A percentile compares a stretch with the other conserved stretches of the same genome.
phyloP scores from a whole-genome alignment of 2,329 filamentous ascomycete species.

The Polychaeton citri region DNA sequence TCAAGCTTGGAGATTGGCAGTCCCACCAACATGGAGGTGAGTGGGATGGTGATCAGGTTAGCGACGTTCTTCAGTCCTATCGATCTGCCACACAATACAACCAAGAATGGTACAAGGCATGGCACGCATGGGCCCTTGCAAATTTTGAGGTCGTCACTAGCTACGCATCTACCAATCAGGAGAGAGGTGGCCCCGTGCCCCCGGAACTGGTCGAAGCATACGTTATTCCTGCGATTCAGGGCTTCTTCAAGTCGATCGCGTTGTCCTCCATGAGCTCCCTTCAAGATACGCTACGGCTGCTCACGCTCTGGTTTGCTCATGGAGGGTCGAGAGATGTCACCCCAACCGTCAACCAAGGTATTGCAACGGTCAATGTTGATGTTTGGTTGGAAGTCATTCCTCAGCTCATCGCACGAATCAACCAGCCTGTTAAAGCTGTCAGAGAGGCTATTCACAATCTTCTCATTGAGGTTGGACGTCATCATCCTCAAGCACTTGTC shows the following conservation, averaged over 20 bases:
- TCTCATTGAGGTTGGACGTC: slow-evolving; percentile 80
- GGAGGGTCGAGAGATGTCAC: slow-evolving; percentile 83
- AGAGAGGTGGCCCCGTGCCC: slow-evolving; percentile 30
- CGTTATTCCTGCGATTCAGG: slow-evolving; percentile 85
- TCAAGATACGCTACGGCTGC: slow-evolving; percentile 81
- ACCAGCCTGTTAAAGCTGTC: slow-evolving; percentile 81
- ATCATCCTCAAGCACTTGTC: slow-evolving; percentile 89
- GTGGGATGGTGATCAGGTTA: slow-evolving; percentile 76
- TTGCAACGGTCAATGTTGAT: slow-evolving; percentile 83
- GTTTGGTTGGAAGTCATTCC: slow-evolving; percentile 98
- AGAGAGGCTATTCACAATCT: slow-evolving; percentile 85
- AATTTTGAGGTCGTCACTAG: slow-evolving; percentile 97
- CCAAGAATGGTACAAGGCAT: slow-evolving; percentile 94
- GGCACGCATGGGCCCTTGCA: slow-evolving; percentile 95
- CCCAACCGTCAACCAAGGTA: slow-evolving; percentile 75
- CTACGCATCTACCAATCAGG: slow-evolving; percentile 34
- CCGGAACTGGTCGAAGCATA: slow-evolving; percentile 65
- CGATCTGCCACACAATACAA: slow-evolving; percentile 87
- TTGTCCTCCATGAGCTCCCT: slow-evolving; percentile 83
- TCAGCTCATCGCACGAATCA: slow-evolving; percentile 93
- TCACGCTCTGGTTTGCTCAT: slow-evolving; percentile 94
- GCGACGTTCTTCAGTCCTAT: slow-evolving; percentile 84
- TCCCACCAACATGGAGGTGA: slow-evolving; percentile 72
- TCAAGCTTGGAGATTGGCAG: slow-evolving; percentile 95
- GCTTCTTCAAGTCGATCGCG: slow-evolving; percentile 95